Evolutionary conservation across 805 yeast species (phyloP), one percentile per base, ranked within the genome.

Genomic region (Ogataea saltuana): DNA sequence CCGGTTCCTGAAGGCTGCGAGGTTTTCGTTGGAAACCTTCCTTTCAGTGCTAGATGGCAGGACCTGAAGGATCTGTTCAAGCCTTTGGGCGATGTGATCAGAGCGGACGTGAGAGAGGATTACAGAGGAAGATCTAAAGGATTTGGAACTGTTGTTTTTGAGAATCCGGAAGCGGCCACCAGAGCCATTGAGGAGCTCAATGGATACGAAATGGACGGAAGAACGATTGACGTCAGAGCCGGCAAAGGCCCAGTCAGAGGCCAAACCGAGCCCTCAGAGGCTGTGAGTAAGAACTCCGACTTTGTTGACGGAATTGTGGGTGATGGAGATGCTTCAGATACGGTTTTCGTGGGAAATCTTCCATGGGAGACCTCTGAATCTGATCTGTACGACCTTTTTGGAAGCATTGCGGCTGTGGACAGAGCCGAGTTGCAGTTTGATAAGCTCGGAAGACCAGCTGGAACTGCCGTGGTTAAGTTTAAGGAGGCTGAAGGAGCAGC

Each of bases 331-430:
- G 80, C 78, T 38, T 82, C 80, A 38, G 76, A 71, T 25, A 72
- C 77, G 17, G 75, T 91, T 33, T 85, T 68, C 59, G 89, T 85
- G 17, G 75, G 74, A 33, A 91, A 91, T 69, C 71, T 91, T 59
- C 98, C 98, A 22, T 88, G 79, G 74, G 83, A 89, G 40, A 90
- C 97, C n/a, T 79, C 88, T 23, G 81, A 83, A 52, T 81, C 83
- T 45, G 97, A 91, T 65, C 74, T 91, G 51, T 78, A 72, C 51
- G 97, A 90, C 53, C 74, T 91, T 46, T 90, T 90, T 61, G 91
- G 84, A 61, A 83, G 91, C 27, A 78, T 89, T 42, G 96, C 96
- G 17, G 69, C 76, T 37, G 88, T 91, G 13, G 70, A 65, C 30
- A 75, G 74, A 32, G 96, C 97, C 16, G 95, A 88, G 62, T 72